Percentiles rank a stretch among this genome's conserved stretches.
Evolutionary conservation across 768 basidiomycete species (phyloP).

Genomic region (Lyophyllum decastes): DNA sequence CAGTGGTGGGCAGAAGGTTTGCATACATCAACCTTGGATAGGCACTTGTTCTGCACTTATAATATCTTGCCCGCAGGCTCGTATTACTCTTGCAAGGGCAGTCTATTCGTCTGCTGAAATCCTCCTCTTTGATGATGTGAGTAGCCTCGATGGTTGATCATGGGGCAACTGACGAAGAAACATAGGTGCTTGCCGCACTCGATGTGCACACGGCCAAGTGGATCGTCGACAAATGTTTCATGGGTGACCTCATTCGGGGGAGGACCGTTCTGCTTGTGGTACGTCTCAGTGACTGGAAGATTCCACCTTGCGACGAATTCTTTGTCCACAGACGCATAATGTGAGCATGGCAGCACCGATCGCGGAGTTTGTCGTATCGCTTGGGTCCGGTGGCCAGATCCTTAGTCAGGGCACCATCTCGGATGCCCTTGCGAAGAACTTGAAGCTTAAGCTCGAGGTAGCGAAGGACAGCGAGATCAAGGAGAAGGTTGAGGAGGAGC

Average conservation of each 20-base stretch:
- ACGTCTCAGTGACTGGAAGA: constrained; percentile 15
- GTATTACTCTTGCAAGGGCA: constrained; percentile 46
- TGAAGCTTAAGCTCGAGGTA: constrained; percentile 23
- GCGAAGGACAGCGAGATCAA: constrained; percentile 27
- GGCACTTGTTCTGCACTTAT: no score
- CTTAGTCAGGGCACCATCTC: constrained; percentile 49
- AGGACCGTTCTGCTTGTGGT: constrained; percentile 84
- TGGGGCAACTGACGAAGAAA: background rate
- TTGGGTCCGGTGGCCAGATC: constrained; percentile 54
- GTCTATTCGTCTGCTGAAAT: constrained; percentile 55
- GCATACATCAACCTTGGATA: background rate
- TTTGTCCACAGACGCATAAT: constrained; percentile 40
- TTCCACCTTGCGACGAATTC: background rate
- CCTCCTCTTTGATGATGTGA: constrained; percentile 73
- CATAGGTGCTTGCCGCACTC: constrained; percentile 8
- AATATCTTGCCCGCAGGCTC: constrained; percentile 27
- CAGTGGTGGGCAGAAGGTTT: constrained; percentile 46
- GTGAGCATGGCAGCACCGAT: constrained; percentile 51
- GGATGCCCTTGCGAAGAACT: constrained; percentile 44
- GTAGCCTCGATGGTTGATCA: constrained; percentile 38
- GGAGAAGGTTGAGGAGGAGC: constrained; percentile 25
- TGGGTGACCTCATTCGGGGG: constrained; percentile 71
- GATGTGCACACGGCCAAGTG: constrained; percentile 77
- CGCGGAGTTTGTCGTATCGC: constrained; percentile 56
- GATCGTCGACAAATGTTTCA: constrained; percentile 78